Evolutionary conservation across 164 flowering plant genomes (phyloP).

Genomic region (Vitis vinifera): DNA sequence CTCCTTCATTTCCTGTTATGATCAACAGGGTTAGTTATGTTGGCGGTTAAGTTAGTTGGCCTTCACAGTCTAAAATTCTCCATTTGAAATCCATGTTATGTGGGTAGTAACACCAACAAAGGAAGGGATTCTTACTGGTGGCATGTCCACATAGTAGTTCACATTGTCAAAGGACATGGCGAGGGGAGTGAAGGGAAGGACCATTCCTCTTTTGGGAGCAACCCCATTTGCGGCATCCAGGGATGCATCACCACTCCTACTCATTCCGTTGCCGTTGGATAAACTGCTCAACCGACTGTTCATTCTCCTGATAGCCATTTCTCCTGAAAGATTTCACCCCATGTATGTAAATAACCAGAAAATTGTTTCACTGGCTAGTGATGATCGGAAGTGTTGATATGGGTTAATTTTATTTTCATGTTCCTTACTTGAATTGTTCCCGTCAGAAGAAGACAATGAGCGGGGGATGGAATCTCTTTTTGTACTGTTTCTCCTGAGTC

Average conservation of each 20-base stretch:
- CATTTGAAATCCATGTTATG: too few species aligned
- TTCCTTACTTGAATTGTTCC: conserved; percentile 56
- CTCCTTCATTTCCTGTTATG: conserved; percentile 67
- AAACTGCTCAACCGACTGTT: conserved; percentile 53
- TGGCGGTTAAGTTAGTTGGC: not conserved
- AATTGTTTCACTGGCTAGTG: too few species aligned
- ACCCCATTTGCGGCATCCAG: conserved; percentile 56
- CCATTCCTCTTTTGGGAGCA: conserved; percentile 89
- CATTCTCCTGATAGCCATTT: conserved; percentile 52
- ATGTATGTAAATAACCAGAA: too few species aligned
- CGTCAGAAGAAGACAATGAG: conserved; percentile 48
- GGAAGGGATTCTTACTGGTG: conserved; percentile 52
- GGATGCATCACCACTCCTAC: conserved; percentile 39
- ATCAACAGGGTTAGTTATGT: not conserved
- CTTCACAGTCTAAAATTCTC: not conserved
- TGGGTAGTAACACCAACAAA: not conserved
- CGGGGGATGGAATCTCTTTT: conserved; percentile 28
- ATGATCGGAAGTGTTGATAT: too few species aligned
- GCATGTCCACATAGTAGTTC: conserved; percentile 93
- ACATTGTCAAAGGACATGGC: conserved; percentile 81
- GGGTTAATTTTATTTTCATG: too few species aligned
- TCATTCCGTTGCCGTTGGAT: conserved; percentile 32
- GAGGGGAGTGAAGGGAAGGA: conserved; percentile 83
- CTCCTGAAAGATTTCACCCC: conserved; percentile 45
- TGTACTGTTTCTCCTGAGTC: conserved; percentile 27